Base-by-base conservation (phyloP, 2,329 filamentous ascomycete species). In the Calonectria pauciramosa region DNA sequence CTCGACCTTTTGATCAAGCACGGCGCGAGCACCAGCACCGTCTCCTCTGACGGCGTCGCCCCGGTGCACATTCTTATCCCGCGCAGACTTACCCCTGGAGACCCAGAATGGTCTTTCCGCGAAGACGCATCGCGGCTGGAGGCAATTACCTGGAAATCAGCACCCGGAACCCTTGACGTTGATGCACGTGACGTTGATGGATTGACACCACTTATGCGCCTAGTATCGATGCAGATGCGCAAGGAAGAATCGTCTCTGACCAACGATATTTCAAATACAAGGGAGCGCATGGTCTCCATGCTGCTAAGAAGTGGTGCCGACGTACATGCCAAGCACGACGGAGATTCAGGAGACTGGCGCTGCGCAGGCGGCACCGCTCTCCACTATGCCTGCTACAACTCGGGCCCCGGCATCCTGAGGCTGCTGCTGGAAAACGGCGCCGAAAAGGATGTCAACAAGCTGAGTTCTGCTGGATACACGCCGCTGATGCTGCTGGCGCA, bases 301-400 rank as follows among this genome's bases (percentile, higher is more conserved):
- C 28, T 75, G 20, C 13, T 75, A 14, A 47, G 28, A 20, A 64
- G 23, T 16, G 70, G 70, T 0, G 73, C 65, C n/a, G 28, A 68
- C 18, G 44, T 72, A 3, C 44, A 70, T 7, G 49, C 70, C 6
- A 47, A 16, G 44, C 73, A 75, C 8, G 47, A 14, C 16, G 30
- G 34, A 36, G 60, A 54, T 20, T 9, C 20, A 18, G 44, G 52
- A 0, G 63, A 60, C 8, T 49, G 47, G 30, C 68, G 49, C 32
- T 51, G 49, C 20, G 52, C 32, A 20, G 68, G 68, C 23, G 68
- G 68, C 10, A 67, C 51, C 14, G 49, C 51, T 4, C 63, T 56
- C 20, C 71, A 71, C 26, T 73, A 67, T 38, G 51, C 71, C 5
- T 73, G 71, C 26, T 67, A 67, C 49, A 32, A 63, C 32, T 60